phyloP scores from a whole-genome alignment of 1,139 yeast genomes.

The Pichia sp. region DNA sequence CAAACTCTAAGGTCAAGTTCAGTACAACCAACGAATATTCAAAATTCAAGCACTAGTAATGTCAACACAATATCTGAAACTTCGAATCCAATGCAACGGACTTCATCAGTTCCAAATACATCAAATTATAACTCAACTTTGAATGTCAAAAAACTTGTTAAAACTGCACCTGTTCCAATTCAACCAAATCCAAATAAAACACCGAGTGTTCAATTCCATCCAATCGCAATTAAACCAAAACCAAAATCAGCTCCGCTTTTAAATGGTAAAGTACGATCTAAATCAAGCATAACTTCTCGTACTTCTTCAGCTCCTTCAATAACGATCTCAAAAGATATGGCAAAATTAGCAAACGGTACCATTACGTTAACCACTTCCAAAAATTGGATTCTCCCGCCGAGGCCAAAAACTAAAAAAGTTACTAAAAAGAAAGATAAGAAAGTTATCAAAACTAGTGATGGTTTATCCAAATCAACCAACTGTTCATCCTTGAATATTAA shows the following conservation, averaged over 20 bases:
- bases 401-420: slow-evolving; percentile 54
- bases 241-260: slow-evolving; percentile 21
- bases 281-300: slow-evolving; percentile 5
- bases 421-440: slow-evolving; percentile 26
- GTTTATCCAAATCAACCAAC: not conserved
- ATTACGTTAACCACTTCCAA: slow-evolving; percentile 37
- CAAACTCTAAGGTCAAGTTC: not conserved
- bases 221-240: slow-evolving; percentile 29
- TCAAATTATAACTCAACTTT: not conserved
- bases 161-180: slow-evolving; percentile 47
- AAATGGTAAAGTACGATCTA: slow-evolving; percentile 11
- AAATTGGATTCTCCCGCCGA: slow-evolving; percentile 59
- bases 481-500: not conserved
- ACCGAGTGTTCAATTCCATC: slow-evolving; percentile 19
- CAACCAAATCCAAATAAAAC: slow-evolving; percentile 10
- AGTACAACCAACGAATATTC: not conserved
- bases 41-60: not conserved
- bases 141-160: not conserved
- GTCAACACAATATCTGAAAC: not conserved
- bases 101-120: not conserved
- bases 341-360: slow-evolving; percentile 6
- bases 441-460: not conserved
- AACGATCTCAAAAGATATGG: slow-evolving; percentile 14
- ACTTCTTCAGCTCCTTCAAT: slow-evolving; percentile 7
- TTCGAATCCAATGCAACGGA: not conserved